Percentiles rank a stretch among this genome's conserved stretches.
Conservation (phyloP, 371 early-diverging fungal genomes). For the Mucor piriformis region DNA sequence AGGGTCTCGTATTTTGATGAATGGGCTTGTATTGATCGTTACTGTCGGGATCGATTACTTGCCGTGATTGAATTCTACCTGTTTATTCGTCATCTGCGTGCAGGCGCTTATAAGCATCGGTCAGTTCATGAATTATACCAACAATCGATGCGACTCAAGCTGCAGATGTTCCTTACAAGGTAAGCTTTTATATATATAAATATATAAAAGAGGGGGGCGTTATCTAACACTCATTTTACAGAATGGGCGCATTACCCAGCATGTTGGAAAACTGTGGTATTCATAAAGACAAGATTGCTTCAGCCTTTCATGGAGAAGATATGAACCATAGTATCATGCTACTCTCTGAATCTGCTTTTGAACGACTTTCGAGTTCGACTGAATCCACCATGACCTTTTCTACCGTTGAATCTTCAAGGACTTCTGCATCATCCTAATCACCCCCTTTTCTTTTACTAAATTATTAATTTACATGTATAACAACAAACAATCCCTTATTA, state of each 20-base stretch:
- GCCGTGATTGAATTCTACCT: conserved; percentile 80
- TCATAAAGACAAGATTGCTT: conserved; percentile 21
- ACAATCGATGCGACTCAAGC: conserved; percentile 65
- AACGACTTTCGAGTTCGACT: conserved; percentile 29
- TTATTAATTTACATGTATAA: conserved; percentile 2
- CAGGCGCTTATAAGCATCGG: conserved; percentile 71
- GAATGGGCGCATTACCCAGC: conserved; percentile 40
- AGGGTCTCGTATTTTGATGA: conserved; percentile 68
- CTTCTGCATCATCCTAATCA: conserved; percentile 14
- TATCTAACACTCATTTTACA: neutral
- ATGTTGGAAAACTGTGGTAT: conserved; percentile 31
- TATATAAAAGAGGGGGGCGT: neutral
- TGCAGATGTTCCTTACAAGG: conserved; percentile 66
- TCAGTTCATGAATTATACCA: conserved; percentile 65
- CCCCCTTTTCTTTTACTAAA: neutral
- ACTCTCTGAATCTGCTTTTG: conserved; percentile 11
- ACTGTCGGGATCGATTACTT: conserved; percentile 78
- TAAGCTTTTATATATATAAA: neutral
- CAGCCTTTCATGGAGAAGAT: conserved; percentile 28
- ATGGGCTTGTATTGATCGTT: conserved; percentile 78
- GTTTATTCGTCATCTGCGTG: conserved; percentile 73
- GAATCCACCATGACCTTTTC: conserved; percentile 33
- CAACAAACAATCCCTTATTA: neutral
- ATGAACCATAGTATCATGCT: conserved; percentile 8
- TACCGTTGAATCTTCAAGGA: conserved; percentile 21